Evolutionary conservation across 1,139 yeast genomes (phyloP).

Genomic region (Pichia sp.): DNA sequence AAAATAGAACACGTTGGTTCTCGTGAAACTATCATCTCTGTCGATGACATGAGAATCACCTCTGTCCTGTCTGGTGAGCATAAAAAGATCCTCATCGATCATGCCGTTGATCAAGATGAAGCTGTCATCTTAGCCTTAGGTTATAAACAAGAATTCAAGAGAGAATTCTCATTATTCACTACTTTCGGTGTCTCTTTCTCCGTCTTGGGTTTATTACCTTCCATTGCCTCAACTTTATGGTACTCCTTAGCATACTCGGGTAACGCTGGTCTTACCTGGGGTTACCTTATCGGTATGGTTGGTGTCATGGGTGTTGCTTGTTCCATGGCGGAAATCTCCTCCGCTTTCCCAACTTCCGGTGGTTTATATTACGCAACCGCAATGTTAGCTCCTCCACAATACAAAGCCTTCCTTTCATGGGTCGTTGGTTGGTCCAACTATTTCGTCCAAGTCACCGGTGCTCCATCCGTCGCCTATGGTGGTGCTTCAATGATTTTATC

Average conservation of each 20-base stretch:
- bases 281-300: conserved; percentile 51
- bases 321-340: conserved; percentile 61
- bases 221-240: conserved; percentile 58
- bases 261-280: conserved; percentile 53
- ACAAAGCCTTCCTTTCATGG: conserved; percentile 57
- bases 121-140: conserved; percentile 64
- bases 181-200: conserved; percentile 71
- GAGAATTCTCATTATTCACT: conserved; percentile 63
- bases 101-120: conserved; percentile 49
- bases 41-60: conserved; percentile 30
- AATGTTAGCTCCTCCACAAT: conserved; percentile 53
- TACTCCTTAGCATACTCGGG: conserved; percentile 48
- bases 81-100: conserved; percentile 35
- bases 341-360: conserved; percentile 70
- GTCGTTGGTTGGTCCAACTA: conserved; percentile 59
- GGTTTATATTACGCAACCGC: conserved; percentile 57
- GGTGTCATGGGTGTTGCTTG: conserved; percentile 52
- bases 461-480: conserved; percentile 65
- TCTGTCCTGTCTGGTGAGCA: conserved; percentile 31
- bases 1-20: conserved; percentile 7
- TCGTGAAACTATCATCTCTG: conserved; percentile 28
- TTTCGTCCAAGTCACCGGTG: conserved; percentile 53
- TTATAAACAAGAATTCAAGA: conserved; percentile 69
- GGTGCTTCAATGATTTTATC: conserved; percentile 64
- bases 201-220: conserved; percentile 69